Base-by-base conservation (phyloP, 495 filamentous ascomycete genomes). In the Penicillium egyptiacum region DNA sequence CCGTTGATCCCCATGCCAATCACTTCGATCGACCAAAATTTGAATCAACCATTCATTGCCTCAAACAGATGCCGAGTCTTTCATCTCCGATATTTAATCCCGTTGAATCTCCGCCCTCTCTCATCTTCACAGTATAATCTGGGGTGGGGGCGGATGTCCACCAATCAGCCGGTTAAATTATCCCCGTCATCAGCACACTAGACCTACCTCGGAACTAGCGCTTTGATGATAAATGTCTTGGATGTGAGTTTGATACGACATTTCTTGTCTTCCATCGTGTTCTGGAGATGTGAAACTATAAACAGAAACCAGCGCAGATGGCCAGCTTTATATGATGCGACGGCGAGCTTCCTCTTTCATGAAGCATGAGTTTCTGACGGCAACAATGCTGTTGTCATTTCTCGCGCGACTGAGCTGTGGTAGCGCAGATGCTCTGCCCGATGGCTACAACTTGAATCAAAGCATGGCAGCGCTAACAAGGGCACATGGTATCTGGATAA, bases 21-120 rank as follows among this genome's bases (percentile, higher is more conserved):
- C 50, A 28, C 37, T 45, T 33, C 9, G 16, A 54, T 35, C 30
- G 8, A 23, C 17, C 40, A 6, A 14, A 39, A 9, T n/a, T 39
- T 3, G 5, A 26, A 19, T 19, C 52, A 53, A 45, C 41, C 20
- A 5, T 11, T 37, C 2, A n/a, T 19, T 37, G 19, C 31, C 31
- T 37, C 28, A n/a, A 11, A 16, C 37, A 39, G 23, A 14, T 39
- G 33, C 30, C 28, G 40, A n/a, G 37, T 55, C 14, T 11, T n/a
- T 46, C n/a, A 30, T 39, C 16, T 14, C 25, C 50, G 26, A 16
- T n/a, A 53, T 52, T 20, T 25, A 5, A 41, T 52, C 56, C 65
- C 62, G 59, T 44, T 53, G 50, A 60, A 55, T 67, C 40, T 43
- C 65, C 65, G 65, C 60, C 59, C 64, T 62, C 57, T 67, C 59